Evolutionary conservation across 2,329 filamentous ascomycete species (phyloP), one percentile per base, ranked within the genome.

Genomic region (Pseudonectria buxi): DNA sequence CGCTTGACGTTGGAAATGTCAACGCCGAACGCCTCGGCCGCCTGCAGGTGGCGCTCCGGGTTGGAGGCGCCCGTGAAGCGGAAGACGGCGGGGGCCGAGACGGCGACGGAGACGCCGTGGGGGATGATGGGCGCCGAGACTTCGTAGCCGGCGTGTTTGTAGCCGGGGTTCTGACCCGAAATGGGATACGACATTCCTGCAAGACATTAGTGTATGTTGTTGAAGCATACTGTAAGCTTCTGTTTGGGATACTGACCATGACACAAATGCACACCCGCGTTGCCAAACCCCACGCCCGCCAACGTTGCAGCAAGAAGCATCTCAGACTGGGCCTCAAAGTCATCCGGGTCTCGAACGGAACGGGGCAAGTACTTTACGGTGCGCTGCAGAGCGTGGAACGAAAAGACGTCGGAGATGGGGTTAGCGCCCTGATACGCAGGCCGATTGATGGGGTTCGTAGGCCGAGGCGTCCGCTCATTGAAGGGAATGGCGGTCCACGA

Each of bases 401-500:
- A 94, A 69, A 98, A 98, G 47, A 98, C 90, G 58, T 98, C 92
- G 28, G 86, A 94, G 51, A 98, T 98, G 3, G 92, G 92, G 58
- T 98, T 98, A 6, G 92, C 88, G 27, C 92, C 92, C 62, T 98
- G 92, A 57, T 98, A 98, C 0, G 92, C 89, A 0, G 92, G 92
- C 4, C 92, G 75, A 41, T 90, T 73, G 49, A 98, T 86, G 0
- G 94, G 92, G 58, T 98, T 96, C 4, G 76, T 65, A 1, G 94
- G 94, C 3, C 90, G 73, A 0, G 92, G 92, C 1, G 72, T 78
- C 33, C 92, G 80, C 69, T 95, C 83, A 50, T 85, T 74, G 67
- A 87, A 98, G 0, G 94, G 94, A 44, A 98, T 96, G 3, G 92
- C 92, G 1, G 92, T 98, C 87, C 90, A 98, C 4, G 86, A 94